Evolutionary conservation across 768 basidiomycete genomes (phyloP), one percentile per base, ranked within the genome.

Genomic region (Lactifluus hygrophoroides): DNA sequence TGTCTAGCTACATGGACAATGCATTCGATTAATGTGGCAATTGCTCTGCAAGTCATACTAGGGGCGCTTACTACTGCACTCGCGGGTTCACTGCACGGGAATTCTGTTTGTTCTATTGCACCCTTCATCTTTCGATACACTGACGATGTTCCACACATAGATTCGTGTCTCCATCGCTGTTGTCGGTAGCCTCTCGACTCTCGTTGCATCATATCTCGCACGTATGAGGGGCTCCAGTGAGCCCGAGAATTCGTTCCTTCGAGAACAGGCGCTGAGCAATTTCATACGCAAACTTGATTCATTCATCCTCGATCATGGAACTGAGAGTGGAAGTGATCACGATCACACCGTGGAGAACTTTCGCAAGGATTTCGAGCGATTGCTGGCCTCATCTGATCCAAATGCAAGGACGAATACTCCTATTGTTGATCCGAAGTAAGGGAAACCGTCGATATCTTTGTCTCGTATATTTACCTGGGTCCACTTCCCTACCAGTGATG

Each of bases 191-290:
- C 56, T 85, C 16, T 69, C 85, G 1, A 89, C 86, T 0, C 19
- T 88, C 21, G 77, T 83, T 13, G 85, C 86, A 25, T 83, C 85
- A 6, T 88, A 84, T 68, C 75, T 89, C 28, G 86, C 86, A 2
- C 79, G 81, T 11, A 76, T 79, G n/a, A 79, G 85, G 25, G 85
- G 85, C 13, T 82, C 84, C 0, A 78, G 78, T 46, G 86, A 88
- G 62, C 87, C 87, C 2, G 86, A 88, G 61, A 57, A 77, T 16
- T 85, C 84, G 1, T 74, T 76, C 42, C 68, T 73, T 3, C 77
- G 80, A 9, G 74, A 74, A 7, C 82, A 84, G 62, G 83, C 85
- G 60, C 73, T 88, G 1, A 82, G 85, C 32, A 75, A 80, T 27
- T 89, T 81, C 64, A 73, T 88, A 27, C 81, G 86, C 23, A 80